phyloP scores from a whole-genome alignment of 306 rosid species.

The Pyrus communis region DNA sequence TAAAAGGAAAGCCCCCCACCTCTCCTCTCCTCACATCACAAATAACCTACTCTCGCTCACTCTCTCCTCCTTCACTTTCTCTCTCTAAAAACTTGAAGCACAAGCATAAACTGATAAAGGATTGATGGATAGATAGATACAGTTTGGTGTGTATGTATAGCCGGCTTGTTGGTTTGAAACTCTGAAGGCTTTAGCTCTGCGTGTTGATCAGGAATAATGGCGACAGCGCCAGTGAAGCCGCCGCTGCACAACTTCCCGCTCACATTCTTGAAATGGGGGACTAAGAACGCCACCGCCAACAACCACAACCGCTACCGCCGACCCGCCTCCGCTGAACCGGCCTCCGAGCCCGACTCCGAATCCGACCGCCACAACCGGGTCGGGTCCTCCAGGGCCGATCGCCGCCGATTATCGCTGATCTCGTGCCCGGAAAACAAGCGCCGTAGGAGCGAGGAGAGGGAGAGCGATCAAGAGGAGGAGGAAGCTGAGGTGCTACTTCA shows the following conservation, averaged over 20 bases:
- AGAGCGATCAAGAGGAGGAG: slow-evolving; percentile 36
- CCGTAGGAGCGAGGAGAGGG: slow-evolving; percentile 17
- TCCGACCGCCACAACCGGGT: slow-evolving; percentile 15
- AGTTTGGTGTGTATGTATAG: neutral
- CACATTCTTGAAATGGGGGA: slow-evolving; percentile 78
- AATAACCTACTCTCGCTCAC: neutral
- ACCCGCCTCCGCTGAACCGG: slow-evolving; percentile 28
- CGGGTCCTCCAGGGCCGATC: slow-evolving; percentile 52
- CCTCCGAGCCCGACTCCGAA: slow-evolving; percentile 22
- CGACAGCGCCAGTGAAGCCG: slow-evolving; percentile 80
- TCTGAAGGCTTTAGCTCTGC: neutral
- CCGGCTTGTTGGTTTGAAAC: neutral
- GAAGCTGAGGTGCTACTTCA: slow-evolving; percentile 30
- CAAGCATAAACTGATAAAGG: neutral
- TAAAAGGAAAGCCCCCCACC: neutral
- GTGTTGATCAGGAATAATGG: slow-evolving; percentile 49
- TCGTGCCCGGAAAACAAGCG: slow-evolving; percentile 12
- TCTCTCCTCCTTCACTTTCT: neutral
- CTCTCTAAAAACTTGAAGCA: neutral
- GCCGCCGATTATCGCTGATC: slow-evolving; percentile 48
- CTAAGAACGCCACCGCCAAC: slow-evolving; percentile 44
- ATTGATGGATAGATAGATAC: neutral
- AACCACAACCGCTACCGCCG: slow-evolving; percentile 53
- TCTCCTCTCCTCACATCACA: neutral
- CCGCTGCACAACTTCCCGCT: slow-evolving; percentile 89